A percentile compares a stretch with the other conserved stretches of the same genome.
These are phyloP conservation scores for Phytophthora macrochlamydospora DNA, from an alignment of 352 stramenopile genomes.

Conservation along the genomic window DNA sequence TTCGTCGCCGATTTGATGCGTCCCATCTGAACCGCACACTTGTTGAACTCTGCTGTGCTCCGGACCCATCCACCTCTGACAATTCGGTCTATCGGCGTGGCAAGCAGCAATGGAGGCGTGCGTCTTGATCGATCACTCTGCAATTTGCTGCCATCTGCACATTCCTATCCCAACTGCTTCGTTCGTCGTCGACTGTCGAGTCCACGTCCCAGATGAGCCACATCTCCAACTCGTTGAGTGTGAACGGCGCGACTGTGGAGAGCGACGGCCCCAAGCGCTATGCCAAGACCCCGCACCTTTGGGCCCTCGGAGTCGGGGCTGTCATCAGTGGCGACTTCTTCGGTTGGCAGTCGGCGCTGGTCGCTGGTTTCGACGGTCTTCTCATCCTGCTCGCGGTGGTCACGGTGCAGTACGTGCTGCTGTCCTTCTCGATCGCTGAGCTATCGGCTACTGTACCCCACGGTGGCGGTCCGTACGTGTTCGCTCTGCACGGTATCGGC, in stretches of 20 bases:
- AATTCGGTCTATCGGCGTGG: neutral
- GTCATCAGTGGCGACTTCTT: slow-evolving; percentile 72
- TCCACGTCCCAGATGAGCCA: slow-evolving; percentile 19
- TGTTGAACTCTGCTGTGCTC: slow-evolving; percentile 3
- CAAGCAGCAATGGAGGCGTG: neutral
- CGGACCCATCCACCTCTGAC: slow-evolving; percentile 2
- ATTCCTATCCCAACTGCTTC: neutral
- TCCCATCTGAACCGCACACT: neutral
- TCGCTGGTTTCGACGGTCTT: slow-evolving; percentile 61
- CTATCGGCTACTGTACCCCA: slow-evolving; percentile 55
- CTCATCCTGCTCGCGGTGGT: slow-evolving; percentile 59
- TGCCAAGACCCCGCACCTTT: slow-evolving; percentile 62
- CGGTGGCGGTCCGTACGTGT: slow-evolving; percentile 62
- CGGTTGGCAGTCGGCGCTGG: slow-evolving; percentile 58
- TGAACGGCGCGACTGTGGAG: slow-evolving; percentile 28
- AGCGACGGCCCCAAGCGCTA: slow-evolving; percentile 36
- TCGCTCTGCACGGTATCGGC: slow-evolving; percentile 61
- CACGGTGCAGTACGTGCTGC: slow-evolving; percentile 63
- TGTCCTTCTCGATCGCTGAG: slow-evolving; percentile 71
- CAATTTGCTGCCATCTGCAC: slow-evolving; percentile 12
- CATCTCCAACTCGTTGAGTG: slow-evolving; percentile 20
- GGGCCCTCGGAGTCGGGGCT: slow-evolving; percentile 60
- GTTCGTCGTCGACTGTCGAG: neutral
- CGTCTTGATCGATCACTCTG: slow-evolving; percentile 19
- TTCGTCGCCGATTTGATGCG: slow-evolving; percentile 22